Conservation (phyloP, 768 basidiomycete species). For the Podaxis sp. region DNA sequence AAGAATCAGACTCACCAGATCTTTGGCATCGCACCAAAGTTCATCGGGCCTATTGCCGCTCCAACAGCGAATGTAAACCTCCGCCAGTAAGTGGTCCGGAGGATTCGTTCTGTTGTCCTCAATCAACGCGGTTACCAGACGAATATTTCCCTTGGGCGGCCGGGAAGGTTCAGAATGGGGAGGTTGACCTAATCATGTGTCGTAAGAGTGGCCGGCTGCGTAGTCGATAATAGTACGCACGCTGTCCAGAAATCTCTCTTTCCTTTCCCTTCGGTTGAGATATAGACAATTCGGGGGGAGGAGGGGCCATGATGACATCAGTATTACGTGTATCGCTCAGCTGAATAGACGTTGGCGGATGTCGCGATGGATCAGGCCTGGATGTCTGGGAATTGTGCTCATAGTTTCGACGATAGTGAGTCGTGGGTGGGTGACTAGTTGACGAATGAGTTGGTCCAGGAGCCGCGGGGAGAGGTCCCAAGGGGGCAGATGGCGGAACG, state of each 20-base stretch:
- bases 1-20: conserved; percentile 36
- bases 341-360: not conserved
- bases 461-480: not conserved
- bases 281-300: not conserved
- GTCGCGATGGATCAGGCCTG: not conserved
- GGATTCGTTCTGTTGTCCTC: conserved; percentile 53
- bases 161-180: conserved; percentile 6
- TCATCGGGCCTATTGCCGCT: conserved; percentile 31
- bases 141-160: conserved; percentile 22
- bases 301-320: conserved; percentile 7
- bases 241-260: conserved; percentile 1
- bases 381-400: conserved; percentile 11
- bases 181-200: conserved; percentile 1
- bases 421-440: not conserved
- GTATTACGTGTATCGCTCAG: not conserved
- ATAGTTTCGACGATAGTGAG: conserved; percentile 17
- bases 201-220: not conserved
- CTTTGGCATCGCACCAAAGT: conserved; percentile 69
- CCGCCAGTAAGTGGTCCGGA: conserved; percentile 56
- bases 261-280: conserved; percentile 7
- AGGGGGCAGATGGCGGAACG: not conserved
- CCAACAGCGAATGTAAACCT: conserved; percentile 46
- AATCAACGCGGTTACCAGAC: conserved; percentile 66
- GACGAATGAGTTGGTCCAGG: not conserved
- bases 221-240: not conserved